Base-by-base conservation (phyloP, 129 eudicot species). In the Centaurea solstitialis region DNA sequence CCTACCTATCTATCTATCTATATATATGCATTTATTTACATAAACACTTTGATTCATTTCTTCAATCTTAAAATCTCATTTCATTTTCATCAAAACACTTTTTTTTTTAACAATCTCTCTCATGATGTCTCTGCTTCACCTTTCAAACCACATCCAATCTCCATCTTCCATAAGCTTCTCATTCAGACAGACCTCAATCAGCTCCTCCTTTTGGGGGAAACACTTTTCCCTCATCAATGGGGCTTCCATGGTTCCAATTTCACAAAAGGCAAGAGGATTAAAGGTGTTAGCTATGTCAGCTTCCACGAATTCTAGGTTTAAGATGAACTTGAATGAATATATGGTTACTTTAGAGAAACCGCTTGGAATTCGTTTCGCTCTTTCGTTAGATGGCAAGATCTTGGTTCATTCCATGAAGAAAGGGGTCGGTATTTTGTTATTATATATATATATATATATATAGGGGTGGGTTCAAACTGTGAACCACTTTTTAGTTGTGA, bases 281-380 rank as follows among this genome's bases (percentile, higher is more conserved):
- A 88, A 87, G 93, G 91, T 94, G 85, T 79, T 80, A 6, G 92
- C 90, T 43, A 88, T 89, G 94, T 92, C 92, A 47, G 47, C 89
- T 7, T 28, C 89, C 13, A 73, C 75, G 12, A 75, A 41, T 53
- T 65, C 85, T 0, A 72, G 80, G 15, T 87, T 89, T 61, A 93
- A 91, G 83, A 93, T 93, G 98, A 95, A 95, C 85, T 77, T 95
- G 89, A 95, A 95, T 66, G 98, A 93, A 80, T 95, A 95, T 80
- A 85, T 95, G 99, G 98, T 95, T 20, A 95, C 93, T 11, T 82
- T 95, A 23, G 97, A 92, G 84, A 95, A 84, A 50, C 99, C 99
- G 9, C 87, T 95, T 15, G 99, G 99, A 5, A 95, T 95, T 79
- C 94, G 98, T 8, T 93, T 95, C 81, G 99, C 99, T 59, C 77